phyloP scores from a whole-genome alignment of 2,329 filamentous ascomycete genomes.

The Penicillium palitans region DNA sequence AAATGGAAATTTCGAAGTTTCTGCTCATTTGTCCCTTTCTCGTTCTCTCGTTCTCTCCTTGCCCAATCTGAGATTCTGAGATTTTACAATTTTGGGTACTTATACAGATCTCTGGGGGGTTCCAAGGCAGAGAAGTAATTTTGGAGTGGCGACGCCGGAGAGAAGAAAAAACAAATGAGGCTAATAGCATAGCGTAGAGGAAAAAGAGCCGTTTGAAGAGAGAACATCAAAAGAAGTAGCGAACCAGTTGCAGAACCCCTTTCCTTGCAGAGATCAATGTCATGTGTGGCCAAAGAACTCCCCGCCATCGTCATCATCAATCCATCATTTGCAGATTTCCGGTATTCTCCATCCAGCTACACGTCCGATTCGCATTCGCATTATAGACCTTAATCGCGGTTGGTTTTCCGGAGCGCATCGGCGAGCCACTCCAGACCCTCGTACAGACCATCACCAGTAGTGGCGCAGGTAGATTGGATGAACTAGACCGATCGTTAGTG shows the following conservation, averaged over 20 bases:
- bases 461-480: constrained; percentile 99
- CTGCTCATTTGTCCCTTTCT: constrained; percentile 8
- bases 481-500: constrained; percentile 59
- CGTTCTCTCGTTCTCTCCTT: constrained; percentile 5
- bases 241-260: constrained; percentile 33
- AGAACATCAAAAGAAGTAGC: constrained; percentile 24
- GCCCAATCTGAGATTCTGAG: constrained; percentile 7
- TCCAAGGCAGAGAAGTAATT: constrained; percentile 29
- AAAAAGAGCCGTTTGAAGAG: constrained; percentile 39
- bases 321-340: constrained; percentile 38
- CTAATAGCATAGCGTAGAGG: constrained; percentile 45
- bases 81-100: constrained; percentile 14
- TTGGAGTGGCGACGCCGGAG: constrained; percentile 26
- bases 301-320: constrained; percentile 36
- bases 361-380: constrained; percentile 31
- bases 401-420: constrained; percentile 73
- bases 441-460: constrained; percentile 98
- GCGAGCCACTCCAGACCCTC: constrained; percentile 96
- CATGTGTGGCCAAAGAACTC: constrained; percentile 35
- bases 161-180: constrained; percentile 38
- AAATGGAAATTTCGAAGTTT: constrained; percentile 4
- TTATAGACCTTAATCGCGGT: constrained; percentile 48
- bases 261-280: constrained; percentile 25
- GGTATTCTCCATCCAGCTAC: constrained; percentile 32
- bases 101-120: constrained; percentile 12